Evolutionary conservation across 2,329 filamentous ascomycete genomes (phyloP).

Genomic region (Pestalotiopsis sp.): DNA sequence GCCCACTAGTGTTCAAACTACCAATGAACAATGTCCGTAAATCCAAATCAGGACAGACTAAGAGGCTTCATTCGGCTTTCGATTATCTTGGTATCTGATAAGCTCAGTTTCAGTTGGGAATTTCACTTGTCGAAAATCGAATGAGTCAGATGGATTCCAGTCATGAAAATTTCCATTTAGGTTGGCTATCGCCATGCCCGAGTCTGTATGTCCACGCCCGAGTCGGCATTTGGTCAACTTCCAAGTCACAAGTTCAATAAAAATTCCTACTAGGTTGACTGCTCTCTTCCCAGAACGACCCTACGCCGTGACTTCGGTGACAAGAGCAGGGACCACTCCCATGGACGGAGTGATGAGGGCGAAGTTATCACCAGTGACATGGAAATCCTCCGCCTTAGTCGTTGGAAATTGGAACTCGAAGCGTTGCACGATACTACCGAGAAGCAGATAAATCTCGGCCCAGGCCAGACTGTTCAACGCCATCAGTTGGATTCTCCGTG

Average conservation of each 20-base stretch:
- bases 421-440: conserved; percentile 19
- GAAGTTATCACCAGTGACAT: conserved; percentile 21
- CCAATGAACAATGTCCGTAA: no score
- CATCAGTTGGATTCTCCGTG: background rate
- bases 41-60: no score
- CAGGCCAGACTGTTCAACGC: conserved; percentile 21
- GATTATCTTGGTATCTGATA: no score
- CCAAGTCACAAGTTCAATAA: background rate
- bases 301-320: conserved; percentile 15
- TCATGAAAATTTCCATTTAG: no score
- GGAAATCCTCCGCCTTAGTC: conserved; percentile 18
- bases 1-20: no score
- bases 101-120: no score
- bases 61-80: no score
- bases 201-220: no score
- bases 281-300: background rate
- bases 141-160: no score
- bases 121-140: no score
- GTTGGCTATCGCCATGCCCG: no score
- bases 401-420: conserved; percentile 19
- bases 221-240: background rate
- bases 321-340: conserved; percentile 20
- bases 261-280: background rate
- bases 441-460: conserved; percentile 24
- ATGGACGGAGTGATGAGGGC: conserved; percentile 19